Base-by-base conservation (phyloP, 768 basidiomycete species). In the Pleurotus giganteus region DNA sequence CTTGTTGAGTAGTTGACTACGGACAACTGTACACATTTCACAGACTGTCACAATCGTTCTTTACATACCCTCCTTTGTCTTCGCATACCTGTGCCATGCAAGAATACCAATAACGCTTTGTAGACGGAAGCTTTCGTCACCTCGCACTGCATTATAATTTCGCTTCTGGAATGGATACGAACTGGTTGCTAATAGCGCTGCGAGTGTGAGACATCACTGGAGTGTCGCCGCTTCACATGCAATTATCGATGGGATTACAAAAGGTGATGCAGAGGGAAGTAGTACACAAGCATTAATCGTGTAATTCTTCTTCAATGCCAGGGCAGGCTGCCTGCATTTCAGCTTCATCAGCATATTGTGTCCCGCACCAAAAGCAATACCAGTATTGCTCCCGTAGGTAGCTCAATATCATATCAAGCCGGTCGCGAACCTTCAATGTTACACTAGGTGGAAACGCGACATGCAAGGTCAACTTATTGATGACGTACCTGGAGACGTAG, bases 301-400 rank as follows among this genome's bases (percentile, higher is more conserved):
- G 91, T 57, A 80, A 83, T 36, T 90, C 88, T 66, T 94, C 92
- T 27, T 81, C 78, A 37, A 74, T 65, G 5, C 92, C 92, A 4
- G 91, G 91, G 67, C 92, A 94, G 53, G 83, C 74, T 32, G 63
- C 67, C 34, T 70, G 70, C 74, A 94, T 71, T 47, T 89, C 87
- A 13, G 80, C 79, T 4, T 70, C 66, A 58, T 77, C 74, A 4
- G 79, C 77, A 63, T 93, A 94, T 61, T 84, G 79, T 11, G 86
- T 80, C 11, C 92, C 92, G 65, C 92, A 94, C 89, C 91, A 94
- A 68, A 92, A 93, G 65, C 92, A 94, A 65, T 94, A 94, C 4
- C 75, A 65, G 66, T 92, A 82, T 57, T 74, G 78, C 34, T 81
- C 75, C 23, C 92, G 86, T 46, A 94, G 78, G 67, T 94, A 91